phyloP scores from a whole-genome alignment of 1,139 yeast species.

The Taphrina pruni region DNA sequence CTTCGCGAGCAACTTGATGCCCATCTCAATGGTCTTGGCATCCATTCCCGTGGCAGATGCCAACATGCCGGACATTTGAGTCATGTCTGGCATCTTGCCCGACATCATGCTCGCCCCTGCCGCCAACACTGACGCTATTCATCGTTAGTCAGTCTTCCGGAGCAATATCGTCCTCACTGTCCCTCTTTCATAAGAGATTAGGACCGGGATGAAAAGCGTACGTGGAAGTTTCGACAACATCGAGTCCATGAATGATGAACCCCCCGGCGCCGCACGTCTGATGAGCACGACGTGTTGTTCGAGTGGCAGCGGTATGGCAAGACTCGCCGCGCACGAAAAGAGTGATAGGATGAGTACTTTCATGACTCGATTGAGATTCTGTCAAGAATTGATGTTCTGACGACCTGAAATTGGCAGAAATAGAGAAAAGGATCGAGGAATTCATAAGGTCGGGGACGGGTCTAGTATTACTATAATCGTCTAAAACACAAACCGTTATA shows the following conservation, averaged over 20 bases:
- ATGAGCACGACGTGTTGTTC: conserved; percentile 1
- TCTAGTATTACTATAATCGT: not conserved
- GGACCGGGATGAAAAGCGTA: not conserved
- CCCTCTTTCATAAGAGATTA: too few species aligned
- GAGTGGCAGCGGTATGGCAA: not conserved
- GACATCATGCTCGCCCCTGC: conserved; percentile 19
- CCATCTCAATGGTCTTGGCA: conserved; percentile 7
- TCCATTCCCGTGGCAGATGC: not conserved
- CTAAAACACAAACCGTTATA: not conserved
- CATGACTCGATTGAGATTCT: too few species aligned
- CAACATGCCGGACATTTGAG: not conserved
- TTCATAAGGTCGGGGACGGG: not conserved
- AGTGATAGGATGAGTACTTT: not conserved
- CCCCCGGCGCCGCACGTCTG: not conserved
- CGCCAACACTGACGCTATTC: conserved; percentile 3
- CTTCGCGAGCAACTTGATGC: not conserved
- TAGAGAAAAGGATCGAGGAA: not conserved
- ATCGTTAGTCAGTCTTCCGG: not conserved
- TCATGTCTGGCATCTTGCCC: conserved; percentile 20
- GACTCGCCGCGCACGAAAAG: not conserved
- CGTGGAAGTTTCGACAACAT: conserved; percentile 7
- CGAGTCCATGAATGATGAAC: not conserved
- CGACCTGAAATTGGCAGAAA: too few species aligned
- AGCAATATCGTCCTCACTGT: not conserved
- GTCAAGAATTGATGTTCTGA: too few species aligned